Evolutionary conservation across 805 yeast genomes (phyloP).

Genomic region (Wickerhamiella occidentalis): DNA sequence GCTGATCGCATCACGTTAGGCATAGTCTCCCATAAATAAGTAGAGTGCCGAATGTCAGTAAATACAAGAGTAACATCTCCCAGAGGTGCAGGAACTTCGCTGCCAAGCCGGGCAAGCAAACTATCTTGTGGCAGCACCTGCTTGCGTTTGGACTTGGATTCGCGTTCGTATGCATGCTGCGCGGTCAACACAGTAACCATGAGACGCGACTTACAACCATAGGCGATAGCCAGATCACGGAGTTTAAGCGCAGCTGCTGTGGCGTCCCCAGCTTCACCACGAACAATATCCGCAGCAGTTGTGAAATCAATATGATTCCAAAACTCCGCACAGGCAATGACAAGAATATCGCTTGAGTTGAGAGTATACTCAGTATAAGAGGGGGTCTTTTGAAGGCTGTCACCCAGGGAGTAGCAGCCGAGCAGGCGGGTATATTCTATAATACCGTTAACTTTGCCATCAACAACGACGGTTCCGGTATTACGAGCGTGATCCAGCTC

Average conservation of each 20-base stretch:
- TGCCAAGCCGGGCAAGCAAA: slow-evolving; percentile 61
- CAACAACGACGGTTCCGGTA: slow-evolving; percentile 83
- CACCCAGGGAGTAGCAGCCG: slow-evolving; percentile 75
- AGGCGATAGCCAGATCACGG: slow-evolving; percentile 87
- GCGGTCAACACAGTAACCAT: slow-evolving; percentile 58
- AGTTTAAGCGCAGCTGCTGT: slow-evolving; percentile 85
- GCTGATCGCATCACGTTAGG: slow-evolving; percentile 96
- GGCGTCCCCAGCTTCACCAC: slow-evolving; percentile 65
- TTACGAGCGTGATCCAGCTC: slow-evolving; percentile 68
- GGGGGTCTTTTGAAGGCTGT: slow-evolving; percentile 84
- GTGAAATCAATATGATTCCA: slow-evolving; percentile 81
- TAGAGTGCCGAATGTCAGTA: slow-evolving; percentile 93
- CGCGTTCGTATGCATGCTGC: background rate
- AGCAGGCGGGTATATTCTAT: slow-evolving; percentile 80
- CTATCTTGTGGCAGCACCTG: slow-evolving; percentile 56
- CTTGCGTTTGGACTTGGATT: slow-evolving; percentile 29
- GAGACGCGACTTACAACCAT: slow-evolving; percentile 70
- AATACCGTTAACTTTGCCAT: slow-evolving; percentile 74
- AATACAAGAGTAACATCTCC: slow-evolving; percentile 93
- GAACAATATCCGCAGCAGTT: slow-evolving; percentile 78
- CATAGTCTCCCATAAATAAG: slow-evolving; percentile 82
- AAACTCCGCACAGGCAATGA: slow-evolving; percentile 68
- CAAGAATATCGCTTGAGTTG: slow-evolving; percentile 66
- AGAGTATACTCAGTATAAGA: slow-evolving; percentile 51
- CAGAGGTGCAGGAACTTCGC: slow-evolving; percentile 84